Conservation (phyloP, 2,329 filamentous ascomycete genomes). For the Penicillium frequentans region DNA sequence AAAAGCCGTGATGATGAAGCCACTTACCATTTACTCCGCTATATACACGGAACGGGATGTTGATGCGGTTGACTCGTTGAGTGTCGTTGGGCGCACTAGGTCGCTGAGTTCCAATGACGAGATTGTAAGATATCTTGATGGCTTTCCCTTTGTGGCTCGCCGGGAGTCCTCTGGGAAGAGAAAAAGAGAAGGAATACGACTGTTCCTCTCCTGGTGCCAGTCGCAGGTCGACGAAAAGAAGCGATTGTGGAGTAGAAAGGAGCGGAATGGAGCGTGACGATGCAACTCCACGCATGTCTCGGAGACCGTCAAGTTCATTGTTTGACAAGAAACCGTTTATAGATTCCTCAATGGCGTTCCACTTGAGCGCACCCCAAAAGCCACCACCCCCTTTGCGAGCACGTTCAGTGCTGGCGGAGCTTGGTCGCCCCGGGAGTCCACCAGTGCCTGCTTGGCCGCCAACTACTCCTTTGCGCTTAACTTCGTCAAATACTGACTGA, state of each 20-base stretch:
- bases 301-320: constrained; percentile 86
- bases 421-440: constrained; percentile 64
- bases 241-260: constrained; percentile 91
- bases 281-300: constrained; percentile 87
- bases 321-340: constrained; percentile 83
- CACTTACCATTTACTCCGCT: constrained; percentile 77
- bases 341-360: constrained; percentile 84
- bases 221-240: constrained; percentile 90
- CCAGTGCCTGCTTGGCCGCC: constrained; percentile 80
- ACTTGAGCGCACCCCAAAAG: constrained; percentile 80
- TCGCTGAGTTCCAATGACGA: constrained; percentile 88
- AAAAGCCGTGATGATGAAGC: not conserved
- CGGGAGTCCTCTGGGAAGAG: constrained; percentile 82
- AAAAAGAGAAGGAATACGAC: constrained; percentile 83
- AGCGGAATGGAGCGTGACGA: constrained; percentile 86
- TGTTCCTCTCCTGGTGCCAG: constrained; percentile 85
- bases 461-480: constrained; percentile 90
- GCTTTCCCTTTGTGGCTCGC: constrained; percentile 88
- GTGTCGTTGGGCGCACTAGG: constrained; percentile 75
- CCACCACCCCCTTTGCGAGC: constrained; percentile 71
- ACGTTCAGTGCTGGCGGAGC: constrained; percentile 27
- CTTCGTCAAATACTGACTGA: constrained; percentile 86
- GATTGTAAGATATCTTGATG: constrained; percentile 88
- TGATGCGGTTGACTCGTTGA: constrained; percentile 80
- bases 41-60: constrained; percentile 87